Conservation (phyloP, 805 yeast genomes). For the Spathaspora boniae region DNA sequence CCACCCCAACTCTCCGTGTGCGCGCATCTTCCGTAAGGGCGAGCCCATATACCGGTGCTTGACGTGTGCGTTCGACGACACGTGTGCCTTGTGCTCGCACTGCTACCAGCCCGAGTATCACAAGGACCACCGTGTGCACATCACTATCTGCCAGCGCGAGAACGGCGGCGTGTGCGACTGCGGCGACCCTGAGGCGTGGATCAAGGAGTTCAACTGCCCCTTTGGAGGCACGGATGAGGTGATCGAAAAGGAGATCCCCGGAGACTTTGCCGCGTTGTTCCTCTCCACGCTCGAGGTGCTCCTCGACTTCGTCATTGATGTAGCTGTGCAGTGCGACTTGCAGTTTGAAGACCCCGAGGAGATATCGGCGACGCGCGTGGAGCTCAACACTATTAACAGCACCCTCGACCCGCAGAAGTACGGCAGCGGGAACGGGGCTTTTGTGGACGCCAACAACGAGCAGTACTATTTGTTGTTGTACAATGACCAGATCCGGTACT, state of each 20-base stretch:
- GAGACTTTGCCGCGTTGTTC: conserved; percentile 37
- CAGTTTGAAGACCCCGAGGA: conserved; percentile 32
- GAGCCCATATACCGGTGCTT: conserved; percentile 79
- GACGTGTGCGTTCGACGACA: conserved; percentile 75
- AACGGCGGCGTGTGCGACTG: conserved; percentile 86
- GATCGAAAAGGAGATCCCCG: conserved; percentile 33
- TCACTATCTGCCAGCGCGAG: conserved; percentile 59
- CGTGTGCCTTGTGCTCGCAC: conserved; percentile 75
- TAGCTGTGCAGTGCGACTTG: conserved; percentile 47
- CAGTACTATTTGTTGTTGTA: conserved; percentile 59
- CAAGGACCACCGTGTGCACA: conserved; percentile 65
- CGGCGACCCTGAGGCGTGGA: conserved; percentile 88
- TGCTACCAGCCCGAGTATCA: conserved; percentile 75
- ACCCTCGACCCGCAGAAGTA: conserved; percentile 42
- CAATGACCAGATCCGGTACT: conserved; percentile 78
- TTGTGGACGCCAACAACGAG: conserved; percentile 34
- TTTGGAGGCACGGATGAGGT: conserved; percentile 15
- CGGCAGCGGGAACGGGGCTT: conserved; percentile 29
- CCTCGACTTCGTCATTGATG: conserved; percentile 61
- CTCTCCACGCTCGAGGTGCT: conserved; percentile 41
- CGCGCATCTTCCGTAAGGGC: conserved; percentile 67
- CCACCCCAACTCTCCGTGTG: conserved; percentile 71
- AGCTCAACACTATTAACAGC: conserved; percentile 27
- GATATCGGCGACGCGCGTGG: conserved; percentile 20
- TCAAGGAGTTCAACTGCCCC: conserved; percentile 48